Base-by-base conservation (phyloP, 2,329 filamentous ascomycete species). In the Sclerotiophoma versabilis region DNA sequence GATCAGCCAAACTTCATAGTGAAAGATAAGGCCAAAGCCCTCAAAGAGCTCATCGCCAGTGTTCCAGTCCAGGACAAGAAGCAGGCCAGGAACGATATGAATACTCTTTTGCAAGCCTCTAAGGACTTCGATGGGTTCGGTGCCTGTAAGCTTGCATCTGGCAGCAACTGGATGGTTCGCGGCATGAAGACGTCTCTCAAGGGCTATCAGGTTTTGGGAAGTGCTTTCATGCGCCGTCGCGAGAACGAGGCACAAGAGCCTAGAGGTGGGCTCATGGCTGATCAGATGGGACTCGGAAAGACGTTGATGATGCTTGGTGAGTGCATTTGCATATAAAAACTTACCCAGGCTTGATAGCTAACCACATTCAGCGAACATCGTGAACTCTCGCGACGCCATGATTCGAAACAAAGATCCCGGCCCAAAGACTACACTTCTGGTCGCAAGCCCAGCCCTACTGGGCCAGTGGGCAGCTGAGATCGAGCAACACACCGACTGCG, bases 171-270 rank as follows among this genome's bases (percentile, higher is more conserved):
- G 80, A 38, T 66, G 0, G 68, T 84, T 1, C 78, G 71, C 17
- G 82, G 82, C 0, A 81, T 85, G 80, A 73, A 63, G 22, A 77
- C 74, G 0, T 62, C 70, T 0, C 62, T 87, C 1, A 77, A 77
- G 50, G 62, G 68, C 9, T 80, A 84, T 39, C 85, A 88, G 47
- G 58, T 87, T 0, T 71, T 81, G 0, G 83, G 79, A 0, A 76
- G 74, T 0, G 74, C 77, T 0, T 87, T 83, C 73, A 87, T 87
- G 84, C 62, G 82, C 0, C 62, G 70, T 3, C 76, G 81, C 3
- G 85, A 88, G 63, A 71, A 76, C 4, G 71, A 57, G 1, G 9
- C 19, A 0, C 30, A 70, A 0, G 49, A 66, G 26, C 83, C 78
- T 0, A 64, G 43, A 12, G 79, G 79, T 3, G 77, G 77, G 7